Percentiles rank a stretch among this genome's conserved stretches.
phyloP scores from a whole-genome alignment of 345 rosid genomes.

The Rhodamnia rubescens region DNA sequence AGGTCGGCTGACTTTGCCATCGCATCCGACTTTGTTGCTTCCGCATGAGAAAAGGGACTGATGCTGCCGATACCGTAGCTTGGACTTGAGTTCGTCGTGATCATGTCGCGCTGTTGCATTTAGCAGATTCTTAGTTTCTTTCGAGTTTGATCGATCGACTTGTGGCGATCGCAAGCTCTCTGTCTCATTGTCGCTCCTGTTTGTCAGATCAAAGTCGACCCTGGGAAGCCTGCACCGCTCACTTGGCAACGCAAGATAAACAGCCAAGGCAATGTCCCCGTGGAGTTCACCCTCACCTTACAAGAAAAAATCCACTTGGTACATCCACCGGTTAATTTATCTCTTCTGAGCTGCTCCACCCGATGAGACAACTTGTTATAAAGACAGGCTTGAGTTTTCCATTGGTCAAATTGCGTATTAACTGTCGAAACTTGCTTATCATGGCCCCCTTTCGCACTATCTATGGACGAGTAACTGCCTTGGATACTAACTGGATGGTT shows the following conservation, averaged over 20 bases:
- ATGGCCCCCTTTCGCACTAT: neutral
- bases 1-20: neutral
- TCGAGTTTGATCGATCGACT: neutral
- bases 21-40: neutral
- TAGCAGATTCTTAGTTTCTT: neutral
- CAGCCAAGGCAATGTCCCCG: slow-evolving; percentile 17
- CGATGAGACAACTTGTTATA: neutral
- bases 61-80: neutral
- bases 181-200: neutral
- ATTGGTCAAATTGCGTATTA: neutral
- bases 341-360: neutral
- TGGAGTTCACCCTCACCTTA: slow-evolving; percentile 28
- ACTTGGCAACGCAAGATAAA: slow-evolving; percentile 59
- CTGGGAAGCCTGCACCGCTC: slow-evolving; percentile 38
- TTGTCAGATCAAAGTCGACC: slow-evolving; percentile 33
- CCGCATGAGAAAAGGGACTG: neutral
- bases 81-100: neutral
- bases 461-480: neutral
- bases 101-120: neutral
- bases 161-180: neutral
- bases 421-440: too few species aligned
- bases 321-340: slow-evolving; percentile 1
- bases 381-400: neutral
- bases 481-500: neutral
- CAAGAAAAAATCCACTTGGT: slow-evolving; percentile 59